Evolutionary conservation across 129 eudicot species (phyloP), one percentile per base, ranked within the genome.

Genomic region (Flaveria sonorensis): DNA sequence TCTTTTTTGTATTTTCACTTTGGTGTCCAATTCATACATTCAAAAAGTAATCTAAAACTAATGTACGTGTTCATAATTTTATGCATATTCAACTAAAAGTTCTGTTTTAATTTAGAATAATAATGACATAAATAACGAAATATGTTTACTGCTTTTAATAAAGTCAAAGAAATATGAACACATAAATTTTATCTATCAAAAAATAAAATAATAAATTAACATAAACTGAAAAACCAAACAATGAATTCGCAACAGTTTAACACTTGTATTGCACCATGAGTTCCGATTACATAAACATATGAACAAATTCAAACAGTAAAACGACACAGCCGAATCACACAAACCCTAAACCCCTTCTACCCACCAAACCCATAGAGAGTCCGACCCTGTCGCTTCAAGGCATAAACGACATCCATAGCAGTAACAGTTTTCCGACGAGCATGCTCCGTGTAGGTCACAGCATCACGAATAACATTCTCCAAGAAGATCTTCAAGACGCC

Each of bases 291-390:
- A 53, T 10, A 53, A 7, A 18, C 16, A 53, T 53, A 53, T 53
- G 11, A 28, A 62, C 42, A 62, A 62, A 3, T 14, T 28, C 10
- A 26, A 62, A 62, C 13, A 26, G 4, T 1, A 21, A 59, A 59
- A 59, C 6, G 36, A 19, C 24, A 9, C 64, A 57, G 9, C 65
- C 64, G 10, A 13, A 56, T 56, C 26, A 51, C 51, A 7, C 14
- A 45, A 39, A 42, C 3, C 53, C 5, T 0, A 42, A 43, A 45
- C 10, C 11, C 72, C 8, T 12, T 6, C 32, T 47, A 70, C 24
- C 74, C 74, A 14, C 74, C 74, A 43, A 70, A 70, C 7, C 74
- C 74, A 40, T 70, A 70, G 7, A 70, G 74, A 6, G 74, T 70
- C 2, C 74, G 40, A 13, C 74, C 74, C 42, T 68, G 72, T n/a